Base-by-base conservation (phyloP, 768 basidiomycete species). In the Suillus lakei region DNA sequence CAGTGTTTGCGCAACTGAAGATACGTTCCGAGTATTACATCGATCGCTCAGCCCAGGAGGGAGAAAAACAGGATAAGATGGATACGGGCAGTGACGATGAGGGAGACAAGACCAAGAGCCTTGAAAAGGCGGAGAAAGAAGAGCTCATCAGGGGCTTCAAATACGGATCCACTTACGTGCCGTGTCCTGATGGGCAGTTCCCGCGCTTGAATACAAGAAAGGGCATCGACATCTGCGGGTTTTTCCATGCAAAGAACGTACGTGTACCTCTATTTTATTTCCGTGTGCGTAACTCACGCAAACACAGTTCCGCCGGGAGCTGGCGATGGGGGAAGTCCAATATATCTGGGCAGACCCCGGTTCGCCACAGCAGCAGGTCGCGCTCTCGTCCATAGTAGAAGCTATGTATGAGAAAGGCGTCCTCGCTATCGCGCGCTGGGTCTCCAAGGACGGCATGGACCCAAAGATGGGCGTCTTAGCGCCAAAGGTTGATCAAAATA, bases 171-270 rank as follows among this genome's bases (percentile, higher is more conserved):
- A 91, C 92, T 1, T 96, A 94, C 76, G 91, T 88, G 3, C 94
- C 93, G 0, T 90, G 91, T 76, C 91, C 93, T 2, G 93, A 94
- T 60, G 93, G 88, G n/a, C 88, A 90, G 61, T 97, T 95, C 70
- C 86, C 86, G 36, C 85, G 81, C 67, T 79, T 98, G 44, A 78
- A 81, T n/a, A 92, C 95, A 1, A 84, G 80, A 72, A 91, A 89
- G 71, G 97, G 97, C 0, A 91, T 99, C 55, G 93, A 97, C 60
- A 87, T 99, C 50, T 87, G 91, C 70, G 91, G 90, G 0, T 98
- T 98, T 81, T 91, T 98, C 75, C 83, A 80, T 5, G 75, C 73
- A 30, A 84, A 84, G 62, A 89, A 90, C 67, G 95, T 95, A 69
- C 28, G 82, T 69, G 41, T 28, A 26, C 26, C 59, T 28, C 28